Evolutionary conservation across 2,329 filamentous ascomycete species (phyloP), one percentile per base, ranked within the genome.

Genomic region (Aspergillus chevalieri): DNA sequence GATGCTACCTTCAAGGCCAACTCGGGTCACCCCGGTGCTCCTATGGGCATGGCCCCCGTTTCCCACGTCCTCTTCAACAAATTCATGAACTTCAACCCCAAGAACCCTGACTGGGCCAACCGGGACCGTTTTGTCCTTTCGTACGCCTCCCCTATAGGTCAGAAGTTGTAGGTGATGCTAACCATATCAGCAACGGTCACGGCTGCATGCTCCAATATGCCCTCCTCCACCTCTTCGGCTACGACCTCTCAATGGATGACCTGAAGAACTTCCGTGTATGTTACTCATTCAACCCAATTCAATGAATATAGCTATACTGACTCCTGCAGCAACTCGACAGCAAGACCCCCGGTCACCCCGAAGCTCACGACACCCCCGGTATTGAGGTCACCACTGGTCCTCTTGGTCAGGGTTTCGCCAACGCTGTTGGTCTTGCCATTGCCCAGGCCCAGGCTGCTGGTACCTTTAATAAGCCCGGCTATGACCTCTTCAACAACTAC

Each of bases 181-280:
- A 42, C 12, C 2, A 42, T 24, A 22, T 43, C 64, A 96, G 91
- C 55, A 98, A 98, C 80, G 93, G 93, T 64, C 93, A 98, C 78
- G 93, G 86, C 65, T 98, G 93, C 83, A 95, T 98, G 91, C 89
- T 98, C 54, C 93, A 96, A 74, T 98, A 98, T 85, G 87, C 92
- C 66, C 83, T 98, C 62, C 87, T 98, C 66, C 93, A 98, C 80
- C 81, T 98, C 50, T 95, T 91, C 75, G 93, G 93, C 73, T 98
- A 95, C 73, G 82, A 77, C 57, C 65, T 98, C 62, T 82, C 82
- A 66, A 79, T 98, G 55, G 88, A 98, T 66, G 93, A 97, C 76
- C 74, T 98, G 63, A 98, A 97, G 84, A 76, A 79, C 65, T 98
- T 98, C 88, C 87, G 93, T 74, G 90, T 95, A 83, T 74, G 89